These are phyloP conservation scores for Aspergillus olivimuriae DNA, from an alignment of 495 filamentous ascomycete species.

Conservation along the genomic window DNA sequence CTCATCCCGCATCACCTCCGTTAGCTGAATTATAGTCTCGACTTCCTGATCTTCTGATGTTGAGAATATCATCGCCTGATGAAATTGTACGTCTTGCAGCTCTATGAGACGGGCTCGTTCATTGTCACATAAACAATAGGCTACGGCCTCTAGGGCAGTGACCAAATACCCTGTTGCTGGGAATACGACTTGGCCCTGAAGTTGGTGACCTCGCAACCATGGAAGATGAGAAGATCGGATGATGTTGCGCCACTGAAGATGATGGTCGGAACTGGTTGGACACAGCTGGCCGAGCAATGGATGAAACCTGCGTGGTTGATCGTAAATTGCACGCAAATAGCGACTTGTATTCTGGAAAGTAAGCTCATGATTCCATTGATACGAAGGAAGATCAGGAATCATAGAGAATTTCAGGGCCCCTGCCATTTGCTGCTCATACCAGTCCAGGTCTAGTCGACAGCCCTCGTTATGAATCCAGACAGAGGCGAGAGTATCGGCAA, in stretches of 20 bases:
- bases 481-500: neutral
- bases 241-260: neutral
- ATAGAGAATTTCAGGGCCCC: neutral
- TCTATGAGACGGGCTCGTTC: neutral
- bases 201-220: slow-evolving; percentile 23
- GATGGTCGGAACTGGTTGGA: neutral
- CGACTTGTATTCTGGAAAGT: neutral
- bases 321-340: neutral
- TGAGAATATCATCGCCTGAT: neutral
- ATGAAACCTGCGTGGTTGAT: slow-evolving; percentile 3
- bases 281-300: slow-evolving; percentile 8
- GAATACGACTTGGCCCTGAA: slow-evolving; percentile 38
- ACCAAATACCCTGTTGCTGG: slow-evolving; percentile 48
- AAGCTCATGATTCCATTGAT: neutral
- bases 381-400: neutral
- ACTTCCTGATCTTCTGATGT: neutral
- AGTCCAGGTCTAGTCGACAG: neutral
- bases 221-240: neutral
- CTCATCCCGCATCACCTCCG: too few species aligned
- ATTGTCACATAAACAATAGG: too few species aligned
- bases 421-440: neutral
- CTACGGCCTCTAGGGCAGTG: slow-evolving; percentile 52
- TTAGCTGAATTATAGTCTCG: neutral
- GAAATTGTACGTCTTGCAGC: neutral
- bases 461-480: too few species aligned